These are phyloP conservation scores for Leccinum fuscescens DNA, from an alignment of 1,284 basidiomycete genomes.

Conservation along the genomic window DNA sequence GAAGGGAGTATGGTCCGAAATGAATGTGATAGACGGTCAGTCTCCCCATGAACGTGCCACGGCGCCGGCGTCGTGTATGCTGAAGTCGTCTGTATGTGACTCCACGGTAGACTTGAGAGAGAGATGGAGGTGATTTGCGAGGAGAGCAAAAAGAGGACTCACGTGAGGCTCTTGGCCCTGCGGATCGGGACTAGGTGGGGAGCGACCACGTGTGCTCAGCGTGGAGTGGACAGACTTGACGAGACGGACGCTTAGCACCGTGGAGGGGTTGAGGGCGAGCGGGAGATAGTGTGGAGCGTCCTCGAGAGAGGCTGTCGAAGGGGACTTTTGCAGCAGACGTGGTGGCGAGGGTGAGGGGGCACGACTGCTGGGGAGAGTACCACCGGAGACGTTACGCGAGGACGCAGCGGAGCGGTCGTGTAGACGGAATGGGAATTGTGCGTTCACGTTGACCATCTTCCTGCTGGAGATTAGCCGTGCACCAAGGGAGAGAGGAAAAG, in stretches of 20 bases:
- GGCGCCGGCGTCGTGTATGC: constrained; percentile 31
- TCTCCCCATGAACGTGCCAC: constrained; percentile 37
- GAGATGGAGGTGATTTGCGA: background rate
- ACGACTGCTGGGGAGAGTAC: constrained; percentile 23
- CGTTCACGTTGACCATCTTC: constrained; percentile 71
- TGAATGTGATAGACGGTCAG: constrained; percentile 31
- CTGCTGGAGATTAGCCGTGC: constrained; percentile 33
- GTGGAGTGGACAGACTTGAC: constrained; percentile 14
- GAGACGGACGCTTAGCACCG: constrained; percentile 27
- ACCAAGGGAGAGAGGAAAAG: background rate
- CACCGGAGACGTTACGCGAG: constrained; percentile 31
- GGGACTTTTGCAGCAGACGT: constrained; percentile 20
- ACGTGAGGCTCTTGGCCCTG: constrained; percentile 8
- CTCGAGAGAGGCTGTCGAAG: constrained; percentile 26
- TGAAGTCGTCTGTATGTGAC: constrained; percentile 26
- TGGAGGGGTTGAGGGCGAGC: background rate
- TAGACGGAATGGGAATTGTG: constrained; percentile 64
- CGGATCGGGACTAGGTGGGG: background rate
- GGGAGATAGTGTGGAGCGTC: constrained; percentile 17
- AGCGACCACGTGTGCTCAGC: constrained; percentile 23
- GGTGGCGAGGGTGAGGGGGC: constrained; percentile 21
- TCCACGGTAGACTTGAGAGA: constrained; percentile 13
- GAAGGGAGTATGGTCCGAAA: constrained; percentile 27
- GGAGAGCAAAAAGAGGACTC: constrained; percentile 2
- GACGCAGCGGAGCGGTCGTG: constrained; percentile 46